These are phyloP conservation scores for Trapa incisa DNA, from an alignment of 345 rosid species.

Conservation along the genomic window DNA sequence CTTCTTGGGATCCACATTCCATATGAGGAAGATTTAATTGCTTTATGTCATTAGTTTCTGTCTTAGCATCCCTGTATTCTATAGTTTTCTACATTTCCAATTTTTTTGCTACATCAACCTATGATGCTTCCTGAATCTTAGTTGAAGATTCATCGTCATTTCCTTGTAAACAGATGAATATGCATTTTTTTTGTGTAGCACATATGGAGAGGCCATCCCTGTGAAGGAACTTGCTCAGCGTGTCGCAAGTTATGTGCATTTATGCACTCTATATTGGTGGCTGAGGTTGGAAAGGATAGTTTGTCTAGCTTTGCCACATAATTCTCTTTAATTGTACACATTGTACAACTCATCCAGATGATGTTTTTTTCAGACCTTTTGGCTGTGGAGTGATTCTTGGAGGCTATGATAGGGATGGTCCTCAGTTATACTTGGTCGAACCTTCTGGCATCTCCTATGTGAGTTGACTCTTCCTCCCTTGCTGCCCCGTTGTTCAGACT, in stretches of 20 bases:
- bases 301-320: not conserved
- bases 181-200: conserved; percentile 26
- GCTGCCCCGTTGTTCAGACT: not conserved
- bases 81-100: not conserved
- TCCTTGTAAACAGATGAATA: not conserved
- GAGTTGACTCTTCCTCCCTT: conserved; percentile 19
- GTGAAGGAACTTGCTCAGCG: conserved; percentile 91
- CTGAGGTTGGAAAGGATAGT: conserved; percentile 42
- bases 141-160: too few species aligned
- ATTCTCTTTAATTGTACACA: not conserved
- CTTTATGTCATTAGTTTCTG: not conserved
- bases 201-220: conserved; percentile 82
- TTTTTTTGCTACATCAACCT: not conserved
- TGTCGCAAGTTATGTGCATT: conserved; percentile 92
- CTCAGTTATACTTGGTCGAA: conserved; percentile 85
- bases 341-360: not conserved
- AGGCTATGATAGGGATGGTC: conserved; percentile 98
- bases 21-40: not conserved
- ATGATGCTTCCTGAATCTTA: not conserved
- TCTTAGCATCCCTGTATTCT: not conserved
- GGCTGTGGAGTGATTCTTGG: conserved; percentile 97
- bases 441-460: conserved; percentile 98
- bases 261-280: conserved; percentile 99
- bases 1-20: too few species aligned
- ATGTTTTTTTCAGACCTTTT: conserved; percentile 52